Base-by-base conservation (phyloP, 768 basidiomycete species). In the Clitopilus hobsonii region DNA sequence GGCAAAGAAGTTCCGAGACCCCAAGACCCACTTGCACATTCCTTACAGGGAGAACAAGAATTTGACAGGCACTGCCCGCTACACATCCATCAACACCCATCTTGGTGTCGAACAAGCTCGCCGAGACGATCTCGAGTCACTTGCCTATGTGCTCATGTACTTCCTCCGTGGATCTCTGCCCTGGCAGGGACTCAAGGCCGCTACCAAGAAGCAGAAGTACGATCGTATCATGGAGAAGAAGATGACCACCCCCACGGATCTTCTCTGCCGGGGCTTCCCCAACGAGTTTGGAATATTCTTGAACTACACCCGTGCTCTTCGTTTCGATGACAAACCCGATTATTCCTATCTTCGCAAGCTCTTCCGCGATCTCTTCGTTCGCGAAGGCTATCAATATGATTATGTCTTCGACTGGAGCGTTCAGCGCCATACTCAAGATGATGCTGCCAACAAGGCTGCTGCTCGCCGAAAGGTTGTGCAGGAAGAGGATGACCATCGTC, bases 181-280 rank as follows among this genome's bases (percentile, higher is more conserved):
- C 27, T 99, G 96, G 96, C 97, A 99, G 73, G 97, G 97, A 56
- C 85, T 99, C 69, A 99, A 99, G 79, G 97, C 97, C 57, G 96
- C 96, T 36, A 99, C 97, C 56, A 99, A 99, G 92, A 99, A 99
- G 85, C 97, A 99, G 82, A 99, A 99, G 79, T 98, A 98, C 73
- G 97, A 98, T 74, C 89, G 97, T 57, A 99, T 99, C 78, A 99
- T 99, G 97, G 97, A 99, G 77, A 99, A 99, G 85, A 99, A 99
- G 85, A 98, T 99, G 94, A 98, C 97, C 30, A 97, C 94, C 0
- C 92, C 94, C 13, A 95, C 92, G 51, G 94, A 98, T 69, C 80
- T 96, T 56, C 85, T 99, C 25, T 98, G 96, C 79, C 94, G 96
- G 62, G 94, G 93, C n/a, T 98, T 97, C 84, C 96, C 97, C 58